These are phyloP conservation scores for Sporothrix globosa DNA, from an alignment of 2,329 filamentous ascomycete species.

Conservation along the genomic window DNA sequence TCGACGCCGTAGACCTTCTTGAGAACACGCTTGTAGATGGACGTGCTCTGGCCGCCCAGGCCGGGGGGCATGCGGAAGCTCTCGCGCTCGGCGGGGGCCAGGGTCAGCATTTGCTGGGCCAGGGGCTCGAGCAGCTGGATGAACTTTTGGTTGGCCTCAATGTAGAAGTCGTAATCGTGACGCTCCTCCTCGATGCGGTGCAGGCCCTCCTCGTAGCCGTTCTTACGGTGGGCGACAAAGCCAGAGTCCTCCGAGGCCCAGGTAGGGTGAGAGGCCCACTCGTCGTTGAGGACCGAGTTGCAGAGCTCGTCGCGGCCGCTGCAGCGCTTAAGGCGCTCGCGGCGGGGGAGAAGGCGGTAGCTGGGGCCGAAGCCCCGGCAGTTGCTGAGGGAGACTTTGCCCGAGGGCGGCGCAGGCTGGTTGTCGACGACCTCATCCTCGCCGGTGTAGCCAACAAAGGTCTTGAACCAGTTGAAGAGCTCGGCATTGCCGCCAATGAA, in stretches of 20 bases:
- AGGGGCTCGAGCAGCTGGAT: constrained; percentile 96
- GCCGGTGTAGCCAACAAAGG: constrained; percentile 77
- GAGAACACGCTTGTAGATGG: constrained; percentile 94
- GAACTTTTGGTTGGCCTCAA: constrained; percentile 90
- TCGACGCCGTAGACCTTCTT: constrained; percentile 96
- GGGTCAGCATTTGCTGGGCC: constrained; percentile 82
- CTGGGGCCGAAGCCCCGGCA: constrained; percentile 95
- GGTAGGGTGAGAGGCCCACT: constrained; percentile 97
- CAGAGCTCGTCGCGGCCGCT: constrained; percentile 95
- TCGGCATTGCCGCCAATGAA: constrained; percentile 91
- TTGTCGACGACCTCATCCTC: constrained; percentile 80
- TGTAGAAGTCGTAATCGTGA: constrained; percentile 98
- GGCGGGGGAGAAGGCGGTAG: constrained; percentile 85
- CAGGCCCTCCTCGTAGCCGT: constrained; percentile 88
- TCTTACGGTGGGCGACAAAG: constrained; percentile 97
- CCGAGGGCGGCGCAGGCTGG: constrained; percentile 71
- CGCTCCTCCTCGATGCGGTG: constrained; percentile 97
- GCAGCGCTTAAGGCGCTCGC: constrained; percentile 87
- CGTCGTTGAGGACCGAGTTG: constrained; percentile 89
- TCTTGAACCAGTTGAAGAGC: constrained; percentile 85
- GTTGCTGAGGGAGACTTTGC: constrained; percentile 89
- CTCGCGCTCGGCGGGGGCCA: constrained; percentile 72
- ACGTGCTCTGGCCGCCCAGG: constrained; percentile 89
- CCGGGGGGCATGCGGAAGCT: constrained; percentile 79
- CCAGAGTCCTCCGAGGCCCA: constrained; percentile 98